Base-by-base conservation (phyloP, 352 stramenopile genomes). In the Paralagenidium karlingii region DNA sequence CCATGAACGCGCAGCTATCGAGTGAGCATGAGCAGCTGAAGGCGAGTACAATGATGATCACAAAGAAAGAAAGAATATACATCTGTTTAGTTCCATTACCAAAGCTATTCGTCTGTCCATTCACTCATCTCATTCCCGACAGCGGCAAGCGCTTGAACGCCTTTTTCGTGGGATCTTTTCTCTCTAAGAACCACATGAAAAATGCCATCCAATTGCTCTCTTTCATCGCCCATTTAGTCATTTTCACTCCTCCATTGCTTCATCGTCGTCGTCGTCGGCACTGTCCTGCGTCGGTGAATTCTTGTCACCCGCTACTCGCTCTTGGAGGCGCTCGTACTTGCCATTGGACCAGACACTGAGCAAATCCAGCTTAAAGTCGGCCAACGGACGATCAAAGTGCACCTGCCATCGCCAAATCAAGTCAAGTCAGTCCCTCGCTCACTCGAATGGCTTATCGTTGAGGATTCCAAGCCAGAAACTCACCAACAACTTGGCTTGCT, bases 401-500 rank as follows among this genome's bases (percentile, higher is more conserved):
- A 20, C 7, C 30, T 36, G 7, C n/a, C n/a, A n/a, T 8, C 3
- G 19, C 16, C 22, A 36, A 22, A 36, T 7, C 7, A 36, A 36
- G 7, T 22, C 3, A 3, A 22, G 30, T 36, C 30, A 36, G 22
- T 36, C 3, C n/a, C n/a, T n/a, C n/a, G n/a, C n/a, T n/a, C n/a
- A n/a, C 28, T 36, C 3, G 22, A 3, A 7, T 20, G 30, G 22
- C 8, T 8, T 3, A 7, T 22, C 7, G 22, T 36, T 7, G 22
- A 3, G 22, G 30, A 7, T 36, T 13, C 19, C 8, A 36, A 3
- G 22, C 16, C 7, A 36, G 30, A 16, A 36, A 36, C 30, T 22
- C 20, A 95, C 69, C 28, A 99, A 75, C 41, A 98, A 68, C 58
- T 97, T 97, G 41, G 91, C 95, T 50, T 97, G 84, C 52, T 98